Percentiles rank a stretch among this genome's conserved stretches.
Conservation (phyloP, 805 yeast genomes). For the Ogataea methylovora region DNA sequence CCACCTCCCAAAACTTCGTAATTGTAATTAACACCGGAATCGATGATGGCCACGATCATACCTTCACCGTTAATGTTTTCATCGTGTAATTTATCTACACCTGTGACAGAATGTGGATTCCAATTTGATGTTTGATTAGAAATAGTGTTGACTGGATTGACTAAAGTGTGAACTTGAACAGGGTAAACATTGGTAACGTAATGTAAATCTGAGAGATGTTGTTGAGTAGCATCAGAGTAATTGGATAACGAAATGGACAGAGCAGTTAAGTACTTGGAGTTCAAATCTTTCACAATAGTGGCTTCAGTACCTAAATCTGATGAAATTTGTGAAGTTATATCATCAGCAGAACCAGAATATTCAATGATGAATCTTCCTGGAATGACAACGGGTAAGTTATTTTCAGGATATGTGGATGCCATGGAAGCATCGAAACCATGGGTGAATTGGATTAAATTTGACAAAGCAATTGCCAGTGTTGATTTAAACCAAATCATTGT, state of each 20-base stretch:
- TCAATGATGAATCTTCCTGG: conserved; percentile 6
- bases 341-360: conserved; percentile 1
- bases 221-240: conserved; percentile 1
- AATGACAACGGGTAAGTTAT: background rate
- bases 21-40: conserved; percentile 9
- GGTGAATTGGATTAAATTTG: too few relatives aligned
- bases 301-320: conserved; percentile 1
- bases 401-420: background rate
- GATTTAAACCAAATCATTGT: too few relatives aligned
- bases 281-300: conserved; percentile 1
- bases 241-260: conserved; percentile 2
- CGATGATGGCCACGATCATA: conserved; percentile 10
- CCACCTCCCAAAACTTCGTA: conserved; percentile 17
- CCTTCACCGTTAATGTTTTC: conserved; percentile 11
- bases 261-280: conserved; percentile 5
- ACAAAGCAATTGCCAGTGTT: too few relatives aligned
- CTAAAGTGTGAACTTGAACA: conserved; percentile 2
- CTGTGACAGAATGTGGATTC: conserved; percentile 13
- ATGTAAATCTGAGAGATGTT: background rate
- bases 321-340: background rate
- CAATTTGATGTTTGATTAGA: conserved; percentile 3
- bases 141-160: background rate
- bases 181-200: conserved; percentile 7
- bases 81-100: conserved; percentile 10
- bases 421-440: too few relatives aligned